These are phyloP conservation scores for Apostasia shenzhenica DNA, from an alignment of 106 monocot species.

Conservation along the genomic window DNA sequence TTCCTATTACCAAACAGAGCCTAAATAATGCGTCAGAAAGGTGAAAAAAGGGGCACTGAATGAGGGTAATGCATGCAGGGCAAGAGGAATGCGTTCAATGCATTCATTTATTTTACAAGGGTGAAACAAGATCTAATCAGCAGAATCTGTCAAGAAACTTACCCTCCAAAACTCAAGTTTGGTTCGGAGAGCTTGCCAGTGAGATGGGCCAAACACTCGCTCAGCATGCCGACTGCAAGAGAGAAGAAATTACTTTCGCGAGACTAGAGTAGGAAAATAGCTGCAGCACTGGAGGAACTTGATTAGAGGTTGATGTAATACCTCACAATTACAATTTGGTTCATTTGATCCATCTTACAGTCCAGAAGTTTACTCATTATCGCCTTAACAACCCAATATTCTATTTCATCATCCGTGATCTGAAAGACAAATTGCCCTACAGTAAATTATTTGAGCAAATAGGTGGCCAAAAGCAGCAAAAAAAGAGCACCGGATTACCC, in stretches of 20 bases:
- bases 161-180: constrained; percentile 88
- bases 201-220: constrained; percentile 64
- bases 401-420: constrained; percentile 87
- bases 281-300: background rate
- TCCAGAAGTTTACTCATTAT: constrained; percentile 69
- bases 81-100: no score
- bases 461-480: background rate
- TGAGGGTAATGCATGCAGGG: no score
- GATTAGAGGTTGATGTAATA: background rate
- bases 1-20: no score
- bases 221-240: constrained; percentile 72
- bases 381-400: constrained; percentile 88
- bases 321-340: constrained; percentile 80
- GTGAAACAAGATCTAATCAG: no score
- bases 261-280: background rate
- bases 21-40: no score
- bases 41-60: no score
- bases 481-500: constrained; percentile 25
- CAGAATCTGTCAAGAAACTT: constrained; percentile 10
- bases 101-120: no score
- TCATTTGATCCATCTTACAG: constrained; percentile 96
- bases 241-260: background rate
- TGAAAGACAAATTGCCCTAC: constrained; percentile 7
- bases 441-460: background rate
- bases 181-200: constrained; percentile 72